phyloP scores from a whole-genome alignment of 2,329 filamentous ascomycete species.

The Didymella sp. region DNA sequence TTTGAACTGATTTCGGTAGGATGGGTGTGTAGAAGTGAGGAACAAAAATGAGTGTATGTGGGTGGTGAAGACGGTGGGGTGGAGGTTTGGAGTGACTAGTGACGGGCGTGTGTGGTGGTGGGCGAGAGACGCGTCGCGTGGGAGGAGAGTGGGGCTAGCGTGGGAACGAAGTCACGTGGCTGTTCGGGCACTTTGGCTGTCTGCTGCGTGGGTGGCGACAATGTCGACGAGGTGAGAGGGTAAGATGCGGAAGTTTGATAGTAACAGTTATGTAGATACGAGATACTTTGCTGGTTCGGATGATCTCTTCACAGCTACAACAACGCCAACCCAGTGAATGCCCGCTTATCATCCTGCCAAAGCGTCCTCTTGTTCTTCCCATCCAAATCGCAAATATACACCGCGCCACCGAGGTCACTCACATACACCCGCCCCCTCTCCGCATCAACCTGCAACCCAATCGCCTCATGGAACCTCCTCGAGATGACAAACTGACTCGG shows the following conservation, averaged over 20 bases:
- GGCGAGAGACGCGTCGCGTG: conserved; percentile 16
- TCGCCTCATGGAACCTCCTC: conserved; percentile 32
- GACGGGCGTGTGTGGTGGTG: not conserved
- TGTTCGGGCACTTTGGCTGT: no score
- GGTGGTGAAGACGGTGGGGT: no score
- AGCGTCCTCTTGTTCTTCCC: conserved; percentile 24
- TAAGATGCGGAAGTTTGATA: not conserved
- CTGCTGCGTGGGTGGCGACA: no score
- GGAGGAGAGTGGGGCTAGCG: conserved; percentile 3
- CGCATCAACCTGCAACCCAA: conserved; percentile 28
- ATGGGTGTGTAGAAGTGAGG: no score
- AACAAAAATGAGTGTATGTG: no score
- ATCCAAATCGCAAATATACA: conserved; percentile 24
- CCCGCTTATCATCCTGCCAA: conserved; percentile 16
- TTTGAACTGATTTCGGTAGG: not conserved
- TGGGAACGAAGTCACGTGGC: conserved; percentile 13
- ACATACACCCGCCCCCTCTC: conserved; percentile 18
- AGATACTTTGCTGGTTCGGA: no score
- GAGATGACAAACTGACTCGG: conserved; percentile 19
- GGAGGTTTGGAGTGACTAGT: not conserved
- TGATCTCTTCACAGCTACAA: not conserved
- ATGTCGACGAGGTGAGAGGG: no score
- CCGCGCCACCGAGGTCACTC: conserved; percentile 30
- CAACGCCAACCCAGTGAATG: conserved; percentile 23
- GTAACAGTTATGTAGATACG: no score